Evolutionary conservation across 1,139 yeast genomes (phyloP).

Genomic region (Candida albicans): DNA sequence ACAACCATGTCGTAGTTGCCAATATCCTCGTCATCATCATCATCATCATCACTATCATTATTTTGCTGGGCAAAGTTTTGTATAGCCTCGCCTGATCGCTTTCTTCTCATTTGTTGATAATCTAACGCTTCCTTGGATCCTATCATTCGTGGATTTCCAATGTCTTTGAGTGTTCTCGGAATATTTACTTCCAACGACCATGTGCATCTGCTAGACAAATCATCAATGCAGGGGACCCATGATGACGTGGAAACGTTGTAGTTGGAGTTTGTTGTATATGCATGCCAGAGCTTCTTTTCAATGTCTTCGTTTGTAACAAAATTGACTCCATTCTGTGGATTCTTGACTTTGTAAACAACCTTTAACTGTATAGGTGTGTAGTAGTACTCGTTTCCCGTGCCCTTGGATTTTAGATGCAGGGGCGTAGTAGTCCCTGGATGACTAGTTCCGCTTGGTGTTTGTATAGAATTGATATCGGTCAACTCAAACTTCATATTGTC

Average conservation of each 20-base stretch:
- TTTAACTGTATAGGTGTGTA: constrained; percentile 74
- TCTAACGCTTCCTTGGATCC: constrained; percentile 32
- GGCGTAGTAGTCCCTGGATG: constrained; percentile 37
- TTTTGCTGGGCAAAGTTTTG: too few relatives aligned
- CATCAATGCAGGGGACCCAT: constrained; percentile 97
- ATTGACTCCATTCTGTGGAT: constrained; percentile 73
- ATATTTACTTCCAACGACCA: constrained; percentile 88
- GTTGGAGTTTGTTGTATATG: constrained; percentile 79
- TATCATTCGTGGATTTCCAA: constrained; percentile 51
- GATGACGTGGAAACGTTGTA: constrained; percentile 81
- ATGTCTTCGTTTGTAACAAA: constrained; percentile 57
- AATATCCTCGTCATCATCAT: constrained; percentile 49
- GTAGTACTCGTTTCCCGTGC: constrained; percentile 34
- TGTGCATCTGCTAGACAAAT: constrained; percentile 82
- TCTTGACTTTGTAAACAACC: constrained; percentile 64
- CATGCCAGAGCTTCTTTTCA: constrained; percentile 65
- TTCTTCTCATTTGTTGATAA: constrained; percentile 14
- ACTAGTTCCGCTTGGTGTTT: constrained; percentile 40
- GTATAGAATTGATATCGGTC: constrained; percentile 51
- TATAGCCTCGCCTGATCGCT: background rate
- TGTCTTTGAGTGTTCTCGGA: constrained; percentile 77
- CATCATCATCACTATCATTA: constrained; percentile 27
- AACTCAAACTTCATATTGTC: constrained; percentile 62
- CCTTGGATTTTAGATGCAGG: constrained; percentile 35
- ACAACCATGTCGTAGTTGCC: constrained; percentile 62